phyloP scores from a whole-genome alignment of 2,329 filamentous ascomycete genomes.

The Epichloe uncinata region DNA sequence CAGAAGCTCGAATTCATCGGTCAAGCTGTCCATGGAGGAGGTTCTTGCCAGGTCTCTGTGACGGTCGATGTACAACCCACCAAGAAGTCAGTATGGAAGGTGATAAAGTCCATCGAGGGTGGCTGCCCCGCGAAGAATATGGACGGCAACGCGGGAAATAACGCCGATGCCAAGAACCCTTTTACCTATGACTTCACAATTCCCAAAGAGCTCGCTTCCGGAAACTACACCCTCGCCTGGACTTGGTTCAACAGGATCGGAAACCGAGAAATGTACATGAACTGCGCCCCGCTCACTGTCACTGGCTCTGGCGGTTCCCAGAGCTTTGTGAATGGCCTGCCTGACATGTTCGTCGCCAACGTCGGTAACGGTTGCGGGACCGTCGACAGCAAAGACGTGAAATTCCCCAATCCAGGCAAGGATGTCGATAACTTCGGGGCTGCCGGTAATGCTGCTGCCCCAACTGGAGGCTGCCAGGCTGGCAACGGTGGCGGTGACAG shows the following conservation, averaged over 20 bases:
- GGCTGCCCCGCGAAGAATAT: constrained; percentile 59
- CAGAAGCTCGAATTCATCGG: constrained; percentile 51
- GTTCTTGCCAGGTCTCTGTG: constrained; percentile 80
- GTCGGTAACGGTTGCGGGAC: constrained; percentile 42
- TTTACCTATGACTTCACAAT: constrained; percentile 57
- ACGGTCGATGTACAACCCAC: constrained; percentile 63
- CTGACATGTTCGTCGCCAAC: constrained; percentile 58
- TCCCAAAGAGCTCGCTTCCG: constrained; percentile 56
- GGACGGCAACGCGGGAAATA: constrained; percentile 42
- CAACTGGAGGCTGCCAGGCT: too few species aligned
- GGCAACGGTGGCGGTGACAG: background rate
- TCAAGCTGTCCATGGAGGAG: constrained; percentile 72
- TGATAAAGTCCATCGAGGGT: constrained; percentile 78
- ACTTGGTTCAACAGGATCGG: constrained; percentile 91
- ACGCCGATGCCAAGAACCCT: constrained; percentile 27
- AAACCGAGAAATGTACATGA: constrained; percentile 97
- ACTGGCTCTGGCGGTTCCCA: constrained; percentile 36
- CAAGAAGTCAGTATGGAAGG: constrained; percentile 61
- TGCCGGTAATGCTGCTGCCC: constrained; percentile 16
- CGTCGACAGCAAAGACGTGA: constrained; percentile 33
- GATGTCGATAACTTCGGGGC: constrained; percentile 36
- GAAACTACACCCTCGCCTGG: constrained; percentile 76
- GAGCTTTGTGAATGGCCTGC: constrained; percentile 48
- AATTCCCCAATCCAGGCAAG: constrained; percentile 49
- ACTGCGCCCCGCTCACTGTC: constrained; percentile 68